Conservation (phyloP, 2,329 filamentous ascomycete species). For the Trichoderma harzianum region DNA sequence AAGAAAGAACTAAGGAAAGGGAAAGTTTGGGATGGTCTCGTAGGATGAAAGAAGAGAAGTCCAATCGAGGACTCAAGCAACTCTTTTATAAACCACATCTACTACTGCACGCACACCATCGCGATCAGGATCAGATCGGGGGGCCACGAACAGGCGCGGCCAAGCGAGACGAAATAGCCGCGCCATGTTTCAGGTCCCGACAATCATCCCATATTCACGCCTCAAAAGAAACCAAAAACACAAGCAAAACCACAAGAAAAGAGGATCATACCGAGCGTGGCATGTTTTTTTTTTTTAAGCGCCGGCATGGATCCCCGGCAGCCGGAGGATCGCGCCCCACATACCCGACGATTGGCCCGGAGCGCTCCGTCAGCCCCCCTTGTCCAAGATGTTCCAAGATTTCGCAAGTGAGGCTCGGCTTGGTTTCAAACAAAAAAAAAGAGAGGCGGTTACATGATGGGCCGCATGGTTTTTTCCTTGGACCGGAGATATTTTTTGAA, state of each 20-base stretch:
- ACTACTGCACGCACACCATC: too few relatives aligned
- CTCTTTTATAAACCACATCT: neutral
- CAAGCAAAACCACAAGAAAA: neutral
- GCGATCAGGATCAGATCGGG: neutral
- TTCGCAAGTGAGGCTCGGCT: neutral
- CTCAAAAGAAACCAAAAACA: neutral
- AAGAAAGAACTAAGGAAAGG: neutral
- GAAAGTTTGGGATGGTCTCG: neutral
- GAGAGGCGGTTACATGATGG: slow-evolving; percentile 3
- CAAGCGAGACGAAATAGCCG: neutral
- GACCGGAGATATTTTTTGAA: neutral
- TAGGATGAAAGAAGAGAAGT: neutral
- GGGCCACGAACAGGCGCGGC: neutral
- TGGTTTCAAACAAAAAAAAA: neutral
- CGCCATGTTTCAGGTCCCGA: neutral
- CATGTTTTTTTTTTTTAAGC: neutral
- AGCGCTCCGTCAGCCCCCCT: neutral
- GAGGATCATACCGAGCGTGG: neutral
- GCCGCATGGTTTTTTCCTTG: neutral
- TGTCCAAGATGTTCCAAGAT: neutral
- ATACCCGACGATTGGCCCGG: slow-evolving; percentile 13
- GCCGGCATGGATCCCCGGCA: neutral
- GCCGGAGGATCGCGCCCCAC: slow-evolving; percentile 17
- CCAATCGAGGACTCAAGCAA: neutral
- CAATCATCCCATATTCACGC: neutral